phyloP scores from a whole-genome alignment of 164 flowering plant species.

The Tetracentron sinense region DNA sequence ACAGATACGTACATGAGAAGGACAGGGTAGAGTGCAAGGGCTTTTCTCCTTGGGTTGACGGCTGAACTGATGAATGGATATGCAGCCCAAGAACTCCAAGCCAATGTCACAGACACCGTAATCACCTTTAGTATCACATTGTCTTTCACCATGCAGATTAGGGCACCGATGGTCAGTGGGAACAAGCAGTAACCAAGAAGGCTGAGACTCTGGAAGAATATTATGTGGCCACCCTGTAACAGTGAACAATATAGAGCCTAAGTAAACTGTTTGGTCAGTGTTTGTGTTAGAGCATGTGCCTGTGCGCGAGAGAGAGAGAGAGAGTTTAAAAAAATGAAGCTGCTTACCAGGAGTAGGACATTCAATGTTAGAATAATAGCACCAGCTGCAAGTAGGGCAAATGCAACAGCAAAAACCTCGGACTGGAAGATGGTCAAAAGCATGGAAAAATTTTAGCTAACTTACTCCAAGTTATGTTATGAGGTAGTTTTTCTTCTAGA shows the following conservation, averaged over 20 bases:
- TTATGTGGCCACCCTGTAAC: constrained; percentile 89
- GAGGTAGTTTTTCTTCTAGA: no score
- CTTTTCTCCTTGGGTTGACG: constrained; percentile 90
- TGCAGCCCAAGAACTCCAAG: constrained; percentile 99
- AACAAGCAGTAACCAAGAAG: constrained; percentile 92
- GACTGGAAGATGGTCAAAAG: constrained; percentile 56
- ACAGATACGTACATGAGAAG: constrained; percentile 95
- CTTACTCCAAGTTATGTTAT: no score
- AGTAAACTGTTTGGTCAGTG: not conserved
- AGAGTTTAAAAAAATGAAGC: constrained; percentile 13
- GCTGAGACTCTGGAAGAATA: constrained; percentile 93
- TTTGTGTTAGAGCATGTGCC: no score
- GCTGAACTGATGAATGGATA: constrained; percentile 99
- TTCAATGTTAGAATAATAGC: constrained; percentile 92
- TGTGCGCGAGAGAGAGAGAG: not conserved
- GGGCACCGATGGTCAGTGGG: constrained; percentile 82
- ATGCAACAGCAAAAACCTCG: constrained; percentile 97
- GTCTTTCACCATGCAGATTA: constrained; percentile 81
- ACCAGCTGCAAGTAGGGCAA: constrained; percentile 94
- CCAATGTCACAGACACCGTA: constrained; percentile 74
- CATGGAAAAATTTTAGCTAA: constrained; percentile 2
- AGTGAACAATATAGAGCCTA: not conserved
- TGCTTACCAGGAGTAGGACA: constrained; percentile 80
- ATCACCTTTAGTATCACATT: constrained; percentile 66
- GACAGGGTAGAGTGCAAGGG: constrained; percentile 94